Evolutionary conservation across 768 basidiomycete species (phyloP).

Genomic region (Phaffia tasmanica): DNA sequence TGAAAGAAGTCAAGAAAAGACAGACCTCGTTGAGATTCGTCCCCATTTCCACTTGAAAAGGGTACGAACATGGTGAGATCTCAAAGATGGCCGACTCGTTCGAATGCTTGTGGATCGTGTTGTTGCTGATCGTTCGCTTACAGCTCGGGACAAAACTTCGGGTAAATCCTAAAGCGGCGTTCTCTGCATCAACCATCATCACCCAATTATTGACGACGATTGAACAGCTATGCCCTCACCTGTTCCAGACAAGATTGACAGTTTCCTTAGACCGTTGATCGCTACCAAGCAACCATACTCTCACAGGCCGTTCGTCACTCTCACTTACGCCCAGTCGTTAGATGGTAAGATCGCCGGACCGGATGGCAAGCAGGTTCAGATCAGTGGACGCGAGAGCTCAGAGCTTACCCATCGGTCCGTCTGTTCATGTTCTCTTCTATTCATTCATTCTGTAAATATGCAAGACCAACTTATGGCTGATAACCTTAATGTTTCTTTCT

Average conservation of each 20-base stretch:
- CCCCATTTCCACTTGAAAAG: neutral
- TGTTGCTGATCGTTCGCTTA: too few species aligned
- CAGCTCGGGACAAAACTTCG: too few species aligned
- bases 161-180: too few species aligned
- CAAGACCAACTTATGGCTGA: neutral
- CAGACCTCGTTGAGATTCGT: neutral
- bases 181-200: too few species aligned
- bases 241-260: too few species aligned
- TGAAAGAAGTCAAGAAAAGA: too few species aligned
- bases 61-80: neutral
- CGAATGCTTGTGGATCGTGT: too few species aligned
- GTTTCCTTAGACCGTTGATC: slow-evolving; percentile 19
- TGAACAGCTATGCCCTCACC: too few species aligned
- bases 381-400: slow-evolving; percentile 81
- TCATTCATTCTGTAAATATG: neutral
- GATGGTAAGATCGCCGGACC: slow-evolving; percentile 76
- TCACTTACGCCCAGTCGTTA: slow-evolving; percentile 43
- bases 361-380: slow-evolving; percentile 58
- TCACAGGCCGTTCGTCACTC: slow-evolving; percentile 36
- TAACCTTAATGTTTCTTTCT: neutral
- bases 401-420: slow-evolving; percentile 83
- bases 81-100: too few species aligned
- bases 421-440: neutral
- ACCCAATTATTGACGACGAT: too few species aligned
- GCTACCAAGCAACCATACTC: slow-evolving; percentile 21